phyloP scores from a whole-genome alignment of 164 flowering plant genomes.

The Piper longum region DNA sequence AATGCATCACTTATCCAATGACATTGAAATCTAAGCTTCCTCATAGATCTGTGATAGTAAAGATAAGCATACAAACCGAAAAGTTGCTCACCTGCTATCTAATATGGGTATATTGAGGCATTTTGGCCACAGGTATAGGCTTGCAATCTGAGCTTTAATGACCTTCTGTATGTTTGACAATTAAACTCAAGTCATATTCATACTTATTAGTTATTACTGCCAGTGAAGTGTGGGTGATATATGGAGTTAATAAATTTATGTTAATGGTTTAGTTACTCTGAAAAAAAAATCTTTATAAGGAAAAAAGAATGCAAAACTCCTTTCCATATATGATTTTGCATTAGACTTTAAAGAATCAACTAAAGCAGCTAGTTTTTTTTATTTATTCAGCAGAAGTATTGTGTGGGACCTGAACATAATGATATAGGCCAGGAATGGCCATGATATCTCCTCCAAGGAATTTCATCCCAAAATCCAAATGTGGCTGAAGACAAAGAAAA shows the following conservation, averaged over 20 bases:
- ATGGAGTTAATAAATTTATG: neutral
- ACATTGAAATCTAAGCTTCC: no score
- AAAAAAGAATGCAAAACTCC: no score
- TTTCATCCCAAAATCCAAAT: constrained; percentile 71
- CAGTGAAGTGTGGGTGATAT: neutral
- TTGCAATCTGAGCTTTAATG: neutral
- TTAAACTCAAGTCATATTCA: no score
- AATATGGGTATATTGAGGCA: neutral
- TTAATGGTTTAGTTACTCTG: no score
- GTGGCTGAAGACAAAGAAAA: constrained; percentile 42
- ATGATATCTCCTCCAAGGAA: constrained; percentile 74
- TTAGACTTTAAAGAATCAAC: neutral
- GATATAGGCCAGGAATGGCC: constrained; percentile 85
- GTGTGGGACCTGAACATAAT: constrained; percentile 52
- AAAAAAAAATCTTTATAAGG: no score
- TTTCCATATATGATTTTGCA: neutral
- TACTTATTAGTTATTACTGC: no score
- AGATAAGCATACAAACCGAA: no score
- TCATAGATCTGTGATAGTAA: no score
- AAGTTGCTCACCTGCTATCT: neutral
- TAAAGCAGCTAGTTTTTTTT: neutral
- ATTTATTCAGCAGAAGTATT: neutral
- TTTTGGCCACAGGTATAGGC: neutral
- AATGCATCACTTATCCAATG: neutral
- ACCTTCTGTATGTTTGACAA: neutral